These are phyloP conservation scores for Thyridium curvatum DNA, from an alignment of 2,329 filamentous ascomycete species.

Conservation along the genomic window DNA sequence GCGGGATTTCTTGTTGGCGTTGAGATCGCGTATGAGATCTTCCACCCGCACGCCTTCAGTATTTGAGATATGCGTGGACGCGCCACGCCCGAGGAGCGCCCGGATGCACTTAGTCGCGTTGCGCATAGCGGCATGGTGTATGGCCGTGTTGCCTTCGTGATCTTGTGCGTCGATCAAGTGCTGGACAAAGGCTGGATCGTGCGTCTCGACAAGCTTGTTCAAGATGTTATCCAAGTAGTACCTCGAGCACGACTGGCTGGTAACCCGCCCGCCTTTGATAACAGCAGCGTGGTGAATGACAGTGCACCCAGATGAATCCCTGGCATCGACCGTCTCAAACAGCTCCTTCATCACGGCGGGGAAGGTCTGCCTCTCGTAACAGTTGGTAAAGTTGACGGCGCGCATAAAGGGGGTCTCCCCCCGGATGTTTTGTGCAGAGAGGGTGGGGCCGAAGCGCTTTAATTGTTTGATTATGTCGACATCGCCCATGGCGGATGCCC, in stretches of 20 bases:
- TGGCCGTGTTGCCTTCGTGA: conserved; percentile 79
- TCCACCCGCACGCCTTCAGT: conserved; percentile 76
- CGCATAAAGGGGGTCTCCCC: conserved; percentile 93
- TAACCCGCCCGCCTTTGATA: conserved; percentile 73
- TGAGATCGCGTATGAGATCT: conserved; percentile 71
- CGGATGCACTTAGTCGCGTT: conserved; percentile 88
- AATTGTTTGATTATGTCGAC: conserved; percentile 85
- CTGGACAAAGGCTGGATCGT: conserved; percentile 70
- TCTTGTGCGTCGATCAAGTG: conserved; percentile 77
- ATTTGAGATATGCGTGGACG: conserved; percentile 77
- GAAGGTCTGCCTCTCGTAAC: conserved; percentile 89
- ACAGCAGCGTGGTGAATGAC: conserved; percentile 93
- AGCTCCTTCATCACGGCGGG: conserved; percentile 77
- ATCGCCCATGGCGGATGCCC: conserved; percentile 97
- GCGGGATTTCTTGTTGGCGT: conserved; percentile 61
- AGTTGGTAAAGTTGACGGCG: conserved; percentile 93
- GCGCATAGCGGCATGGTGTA: conserved; percentile 68
- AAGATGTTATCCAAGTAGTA: conserved; percentile 93
- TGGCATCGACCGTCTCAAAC: conserved; percentile 70
- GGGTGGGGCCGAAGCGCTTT: conserved; percentile 70
- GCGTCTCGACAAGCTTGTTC: conserved; percentile 75
- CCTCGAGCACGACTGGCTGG: conserved; percentile 80
- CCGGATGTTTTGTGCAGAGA: conserved; percentile 62
- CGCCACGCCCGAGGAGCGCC: conserved; percentile 70
- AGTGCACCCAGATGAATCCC: conserved; percentile 76